Evolutionary conservation across 2,329 filamentous ascomycete species (phyloP), one percentile per base, ranked within the genome.

Genomic region (Neofusicoccum laricinum): DNA sequence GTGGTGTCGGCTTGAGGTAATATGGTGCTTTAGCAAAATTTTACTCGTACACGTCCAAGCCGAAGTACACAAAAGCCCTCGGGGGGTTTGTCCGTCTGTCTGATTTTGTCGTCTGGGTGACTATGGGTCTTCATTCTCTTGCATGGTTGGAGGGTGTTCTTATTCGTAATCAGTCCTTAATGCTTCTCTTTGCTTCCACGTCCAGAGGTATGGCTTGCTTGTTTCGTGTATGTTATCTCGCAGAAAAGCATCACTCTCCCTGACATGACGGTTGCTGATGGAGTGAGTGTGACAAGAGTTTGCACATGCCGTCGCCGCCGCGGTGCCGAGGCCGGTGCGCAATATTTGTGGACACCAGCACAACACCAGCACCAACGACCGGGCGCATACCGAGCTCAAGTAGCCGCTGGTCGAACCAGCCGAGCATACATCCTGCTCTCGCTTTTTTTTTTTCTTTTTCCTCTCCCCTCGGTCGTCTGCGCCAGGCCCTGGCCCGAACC

Each of bases 21-120:
- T 53, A 51, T 51, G 49, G 61, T 64, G 50, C 61, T 64, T 64
- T 61, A 49, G 43, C 43, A 50, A 40, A 61, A 61, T 61, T 41
- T 61, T 61, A 61, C 58, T 61, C 19, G 46, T 61, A 50, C 46
- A 41, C 43, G 45, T 59, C 40, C 41, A 59, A 59, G 55, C 41
- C 55, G 40, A 30, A 45, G 55, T 46, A 59, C 55, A 59, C 55
- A 59, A 59, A n/a, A 59, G 55, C 55, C 55, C 30, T 38, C 15
- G 40, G 55, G 55, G 41, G n/a, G 36, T 46, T 25, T 57, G 15
- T 30, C 30, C 25, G 25, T 30, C 25, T 57, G 51, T 57, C 38
- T 57, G 53, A 57, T 17, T 36, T 59, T 46, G 11, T 59, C 36
- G 36, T 59, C 40, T 46, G 17, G 55, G 55, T 59, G 55, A 45